These are phyloP conservation scores for Hymenoscyphus albidus DNA, from an alignment of 2,329 filamentous ascomycete genomes.

Conservation along the genomic window DNA sequence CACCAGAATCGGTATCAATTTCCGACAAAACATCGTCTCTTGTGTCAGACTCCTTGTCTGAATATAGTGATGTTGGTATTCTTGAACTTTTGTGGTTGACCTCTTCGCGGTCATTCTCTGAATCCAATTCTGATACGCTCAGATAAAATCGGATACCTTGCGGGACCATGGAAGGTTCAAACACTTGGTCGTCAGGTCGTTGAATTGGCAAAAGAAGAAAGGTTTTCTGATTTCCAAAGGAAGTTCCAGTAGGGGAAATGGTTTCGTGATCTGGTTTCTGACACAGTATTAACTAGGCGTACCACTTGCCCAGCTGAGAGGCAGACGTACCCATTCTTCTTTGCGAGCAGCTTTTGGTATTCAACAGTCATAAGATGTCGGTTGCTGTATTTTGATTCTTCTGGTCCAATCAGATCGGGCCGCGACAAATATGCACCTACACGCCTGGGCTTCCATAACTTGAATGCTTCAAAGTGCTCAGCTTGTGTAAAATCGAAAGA, in stretches of 20 bases:
- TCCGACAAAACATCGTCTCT: too few relatives aligned
- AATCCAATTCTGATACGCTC: background rate
- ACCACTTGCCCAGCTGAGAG: background rate
- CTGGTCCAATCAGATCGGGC: background rate
- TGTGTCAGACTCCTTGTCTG: too few relatives aligned
- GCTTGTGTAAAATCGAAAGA: background rate
- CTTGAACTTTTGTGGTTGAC: background rate
- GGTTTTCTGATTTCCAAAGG: background rate
- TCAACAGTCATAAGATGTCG: too few relatives aligned
- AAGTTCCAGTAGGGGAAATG: background rate
- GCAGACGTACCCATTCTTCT: background rate
- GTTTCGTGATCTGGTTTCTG: background rate
- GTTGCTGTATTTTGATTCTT: background rate
- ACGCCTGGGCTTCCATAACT: background rate
- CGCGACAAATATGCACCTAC: too few relatives aligned
- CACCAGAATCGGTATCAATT: too few relatives aligned
- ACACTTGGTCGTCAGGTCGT: background rate
- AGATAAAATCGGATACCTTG: background rate
- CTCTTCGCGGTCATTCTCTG: background rate
- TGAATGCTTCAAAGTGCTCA: background rate
- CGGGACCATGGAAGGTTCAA: background rate
- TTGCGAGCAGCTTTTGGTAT: too few relatives aligned
- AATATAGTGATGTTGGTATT: background rate
- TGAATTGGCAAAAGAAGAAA: background rate
- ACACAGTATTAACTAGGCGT: background rate